phyloP scores from a whole-genome alignment of 352 stramenopile genomes.

The Globisporangium parvum region DNA sequence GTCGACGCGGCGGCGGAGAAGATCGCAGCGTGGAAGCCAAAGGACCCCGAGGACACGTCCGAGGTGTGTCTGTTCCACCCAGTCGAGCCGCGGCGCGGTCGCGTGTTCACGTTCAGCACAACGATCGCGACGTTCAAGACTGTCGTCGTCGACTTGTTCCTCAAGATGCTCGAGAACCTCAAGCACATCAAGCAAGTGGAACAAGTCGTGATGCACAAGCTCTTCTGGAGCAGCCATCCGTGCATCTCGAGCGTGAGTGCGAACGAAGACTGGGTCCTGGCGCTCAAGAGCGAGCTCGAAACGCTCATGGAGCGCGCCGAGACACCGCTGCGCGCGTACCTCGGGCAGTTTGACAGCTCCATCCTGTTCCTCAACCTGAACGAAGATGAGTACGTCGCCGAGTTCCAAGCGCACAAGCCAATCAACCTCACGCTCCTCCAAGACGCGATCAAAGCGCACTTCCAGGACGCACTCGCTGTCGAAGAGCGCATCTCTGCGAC shows the following conservation, averaged over 20 bases:
- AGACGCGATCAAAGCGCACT: constrained; percentile 74
- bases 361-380: constrained; percentile 89
- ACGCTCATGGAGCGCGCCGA: constrained; percentile 52
- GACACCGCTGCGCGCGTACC: constrained; percentile 63
- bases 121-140: constrained; percentile 53
- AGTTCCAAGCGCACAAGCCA: constrained; percentile 71
- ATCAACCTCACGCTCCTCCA: constrained; percentile 65
- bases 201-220: constrained; percentile 90
- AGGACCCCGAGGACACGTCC: constrained; percentile 59
- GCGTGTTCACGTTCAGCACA: constrained; percentile 67
- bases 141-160: constrained; percentile 58
- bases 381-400: constrained; percentile 74
- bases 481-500: constrained; percentile 53
- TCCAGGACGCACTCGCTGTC: constrained; percentile 44
- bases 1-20: constrained; percentile 43
- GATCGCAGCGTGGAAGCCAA: constrained; percentile 53
- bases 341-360: constrained; percentile 78
- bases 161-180: constrained; percentile 75
- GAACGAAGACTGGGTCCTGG: constrained; percentile 83
- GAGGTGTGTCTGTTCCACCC: constrained; percentile 52
- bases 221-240: constrained; percentile 93
- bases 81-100: constrained; percentile 35
- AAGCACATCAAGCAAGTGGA: constrained; percentile 88
- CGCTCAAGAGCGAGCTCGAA: constrained; percentile 53
- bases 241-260: constrained; percentile 75